Conservation (phyloP, 2,329 filamentous ascomycete species). For the Exophiala bonariae region DNA sequence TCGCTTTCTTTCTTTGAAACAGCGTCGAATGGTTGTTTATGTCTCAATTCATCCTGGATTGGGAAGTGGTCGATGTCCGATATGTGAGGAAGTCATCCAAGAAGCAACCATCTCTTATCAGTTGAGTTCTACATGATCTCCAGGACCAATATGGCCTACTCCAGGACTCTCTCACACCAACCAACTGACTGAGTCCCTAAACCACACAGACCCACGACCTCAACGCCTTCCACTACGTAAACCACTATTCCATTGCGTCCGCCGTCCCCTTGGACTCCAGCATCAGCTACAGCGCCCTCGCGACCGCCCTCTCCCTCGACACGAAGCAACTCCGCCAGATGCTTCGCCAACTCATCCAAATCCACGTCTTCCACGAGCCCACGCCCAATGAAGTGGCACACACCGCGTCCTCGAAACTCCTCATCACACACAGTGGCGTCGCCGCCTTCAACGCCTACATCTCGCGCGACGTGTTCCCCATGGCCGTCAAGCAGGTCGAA, state of each 20-base stretch:
- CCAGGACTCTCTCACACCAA: no score
- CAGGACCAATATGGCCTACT: no score
- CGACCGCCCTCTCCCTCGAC: slow-evolving; percentile 12
- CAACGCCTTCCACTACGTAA: slow-evolving; percentile 23
- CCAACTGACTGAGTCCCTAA: no score
- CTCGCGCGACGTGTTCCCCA: slow-evolving; percentile 14
- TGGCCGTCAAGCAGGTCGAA: slow-evolving; percentile 25
- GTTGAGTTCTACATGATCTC: no score
- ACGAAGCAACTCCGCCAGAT: slow-evolving; percentile 18
- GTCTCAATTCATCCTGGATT: no score
- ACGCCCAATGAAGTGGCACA: slow-evolving; percentile 17
- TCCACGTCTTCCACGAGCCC: slow-evolving; percentile 22
- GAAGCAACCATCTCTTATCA: no score
- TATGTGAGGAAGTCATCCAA: no score
- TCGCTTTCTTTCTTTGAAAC: no score
- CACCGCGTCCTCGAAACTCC: slow-evolving; percentile 20
- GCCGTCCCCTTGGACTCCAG: slow-evolving; percentile 15
- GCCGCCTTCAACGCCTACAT: slow-evolving; percentile 14
- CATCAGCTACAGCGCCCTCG: slow-evolving; percentile 21
- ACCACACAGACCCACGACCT: slow-evolving; percentile 18
- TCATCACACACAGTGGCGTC: slow-evolving; percentile 16
- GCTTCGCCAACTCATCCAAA: slow-evolving; percentile 22
- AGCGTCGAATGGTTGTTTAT: no score
- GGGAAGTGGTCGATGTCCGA: no score
- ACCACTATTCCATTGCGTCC: slow-evolving; percentile 14